Percentiles rank a stretch among this genome's conserved stretches.
phyloP scores from a whole-genome alignment of 257 asterid genomes.

The Nemophila menziesii region DNA sequence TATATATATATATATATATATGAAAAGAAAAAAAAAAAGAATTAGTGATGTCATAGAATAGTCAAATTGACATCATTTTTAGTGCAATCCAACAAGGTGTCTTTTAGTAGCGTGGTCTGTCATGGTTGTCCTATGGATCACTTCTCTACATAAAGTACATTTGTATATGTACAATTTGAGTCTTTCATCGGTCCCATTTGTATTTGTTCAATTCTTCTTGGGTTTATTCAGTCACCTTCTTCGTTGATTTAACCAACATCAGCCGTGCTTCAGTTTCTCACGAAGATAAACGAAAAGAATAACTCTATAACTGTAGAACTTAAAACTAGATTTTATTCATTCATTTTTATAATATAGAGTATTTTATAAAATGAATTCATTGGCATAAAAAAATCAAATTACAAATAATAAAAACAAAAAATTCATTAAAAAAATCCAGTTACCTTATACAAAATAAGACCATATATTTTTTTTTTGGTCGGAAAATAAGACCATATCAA shows the following conservation, averaged over 20 bases:
- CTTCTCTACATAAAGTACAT: constrained; percentile 8
- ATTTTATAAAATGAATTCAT: too few species aligned
- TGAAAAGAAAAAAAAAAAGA: constrained; percentile 2
- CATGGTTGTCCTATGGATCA: constrained; percentile 24
- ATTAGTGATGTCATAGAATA: constrained; percentile 43
- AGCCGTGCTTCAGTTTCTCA: background rate
- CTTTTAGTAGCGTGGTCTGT: constrained; percentile 30
- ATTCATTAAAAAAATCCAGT: background rate
- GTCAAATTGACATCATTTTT: constrained; percentile 56
- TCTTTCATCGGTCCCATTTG: constrained; percentile 20
- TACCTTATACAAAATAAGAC: background rate
- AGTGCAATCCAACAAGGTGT: constrained; percentile 22
- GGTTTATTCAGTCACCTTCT: constrained; percentile 7
- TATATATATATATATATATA: too few species aligned
- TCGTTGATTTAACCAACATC: background rate
- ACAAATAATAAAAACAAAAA: too few species aligned
- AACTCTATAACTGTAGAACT: too few species aligned
- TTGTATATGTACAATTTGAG: background rate
- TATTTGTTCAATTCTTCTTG: constrained; percentile 35
- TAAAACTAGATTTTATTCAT: too few species aligned
- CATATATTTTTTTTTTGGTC: background rate
- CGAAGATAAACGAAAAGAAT: too few species aligned
- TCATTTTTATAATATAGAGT: too few species aligned
- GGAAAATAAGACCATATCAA: too few species aligned
- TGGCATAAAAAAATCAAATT: too few species aligned